phyloP scores from a whole-genome alignment of 2,329 filamentous ascomycete genomes.

The Biscogniauxia mediterranea region DNA sequence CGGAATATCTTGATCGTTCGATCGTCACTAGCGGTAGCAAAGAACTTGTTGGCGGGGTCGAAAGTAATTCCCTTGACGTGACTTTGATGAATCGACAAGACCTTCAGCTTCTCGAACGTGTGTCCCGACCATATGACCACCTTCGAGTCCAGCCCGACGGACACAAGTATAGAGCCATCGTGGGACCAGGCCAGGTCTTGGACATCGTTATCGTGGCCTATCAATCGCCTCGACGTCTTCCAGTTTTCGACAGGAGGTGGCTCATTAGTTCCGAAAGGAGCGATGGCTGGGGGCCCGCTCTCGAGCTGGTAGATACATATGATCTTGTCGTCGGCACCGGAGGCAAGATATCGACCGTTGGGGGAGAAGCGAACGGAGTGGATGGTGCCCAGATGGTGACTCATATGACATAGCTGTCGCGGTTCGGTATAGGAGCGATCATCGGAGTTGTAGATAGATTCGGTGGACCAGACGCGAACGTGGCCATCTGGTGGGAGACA shows the following conservation, averaged over 20 bases:
- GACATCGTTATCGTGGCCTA: constrained; percentile 97
- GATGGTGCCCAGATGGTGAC: constrained; percentile 95
- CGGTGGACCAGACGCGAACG: constrained; percentile 96
- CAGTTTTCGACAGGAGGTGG: constrained; percentile 94
- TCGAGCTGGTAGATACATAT: constrained; percentile 96
- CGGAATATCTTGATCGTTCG: constrained; percentile 95
- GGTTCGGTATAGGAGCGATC: constrained; percentile 72
- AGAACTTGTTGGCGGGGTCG: constrained; percentile 98
- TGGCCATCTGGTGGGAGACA: constrained; percentile 68
- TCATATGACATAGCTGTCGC: constrained; percentile 95
- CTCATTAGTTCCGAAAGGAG: constrained; percentile 78
- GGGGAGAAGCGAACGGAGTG: constrained; percentile 96
- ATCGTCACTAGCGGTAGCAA: constrained; percentile 96
- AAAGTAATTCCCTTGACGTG: constrained; percentile 99
- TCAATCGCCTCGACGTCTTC: constrained; percentile 90
- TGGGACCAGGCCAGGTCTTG: constrained; percentile 97
- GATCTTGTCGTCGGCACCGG: constrained; percentile 97
- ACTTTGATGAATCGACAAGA: constrained; percentile 86
- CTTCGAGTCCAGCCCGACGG: constrained; percentile 95
- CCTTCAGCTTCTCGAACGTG: constrained; percentile 97
- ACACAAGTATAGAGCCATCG: constrained; percentile 93
- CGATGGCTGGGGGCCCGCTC: constrained; percentile 71
- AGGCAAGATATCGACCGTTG: constrained; percentile 92
- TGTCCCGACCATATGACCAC: constrained; percentile 97
- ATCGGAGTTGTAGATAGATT: constrained; percentile 81